Base-by-base conservation (phyloP, 1,284 basidiomycete species). In the Neonothopanus nambi region DNA sequence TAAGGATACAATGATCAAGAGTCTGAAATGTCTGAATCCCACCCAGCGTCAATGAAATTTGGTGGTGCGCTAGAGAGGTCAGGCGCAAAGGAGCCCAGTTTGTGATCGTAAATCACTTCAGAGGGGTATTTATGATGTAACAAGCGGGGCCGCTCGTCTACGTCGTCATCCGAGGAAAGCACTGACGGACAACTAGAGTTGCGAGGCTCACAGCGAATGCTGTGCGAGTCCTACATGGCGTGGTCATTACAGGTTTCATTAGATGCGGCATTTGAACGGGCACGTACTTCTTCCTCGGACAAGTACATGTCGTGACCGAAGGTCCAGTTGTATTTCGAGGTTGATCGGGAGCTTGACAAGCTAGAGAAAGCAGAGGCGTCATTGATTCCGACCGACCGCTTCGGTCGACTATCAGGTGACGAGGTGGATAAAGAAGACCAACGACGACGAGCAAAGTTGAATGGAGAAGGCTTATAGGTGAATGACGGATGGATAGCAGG, bases 11-110 rank as follows among this genome's bases (percentile, higher is more conserved):
- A 35, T 21, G 43, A 46, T 46, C 45, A 50, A 17, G 28, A 26
- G 42, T 54, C 48, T 9, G 54, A 45, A 12, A 45, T 15, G 30
- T 57, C 51, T 42, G 51, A 48, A 59, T 83, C 81, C 82, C 82
- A 84, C n/a, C 81, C 80, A 38, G 81, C 81, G 48, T 76, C 71
- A 56, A 80, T 69, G 46, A 84, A 75, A 63, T 69, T 73, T 18
- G 78, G 75, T 18, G 75, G 71, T 30, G 76, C 69, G 40, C 67
- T 67, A 56, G 68, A 59, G 41, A 68, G 65, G 55, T 71, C 67
- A 38, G 67, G 64, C 50, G 67, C 63, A 54, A 78, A 77, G 40
- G 69, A 69, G 48, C 73, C 60, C 42, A 68, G 65, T 63, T 67
- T 76, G 65, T 58, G 70, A 62, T 65, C 67, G 62, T 68, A 68